These are phyloP conservation scores for Saccharomycopsis sp. DNA, from an alignment of 805 yeast genomes.

Conservation along the genomic window DNA sequence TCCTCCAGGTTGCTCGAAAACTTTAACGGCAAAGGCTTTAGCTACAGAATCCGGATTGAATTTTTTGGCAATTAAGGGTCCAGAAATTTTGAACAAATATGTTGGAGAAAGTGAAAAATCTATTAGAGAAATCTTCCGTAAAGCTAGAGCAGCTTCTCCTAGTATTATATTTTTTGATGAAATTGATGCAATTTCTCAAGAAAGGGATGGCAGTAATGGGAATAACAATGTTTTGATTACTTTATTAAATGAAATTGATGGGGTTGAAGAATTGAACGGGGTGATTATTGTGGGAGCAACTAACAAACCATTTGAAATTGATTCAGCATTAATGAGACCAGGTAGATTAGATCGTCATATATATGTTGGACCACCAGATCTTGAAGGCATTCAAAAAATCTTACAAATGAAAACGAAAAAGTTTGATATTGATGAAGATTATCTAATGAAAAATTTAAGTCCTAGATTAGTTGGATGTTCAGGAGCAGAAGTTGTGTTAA, in stretches of 20 bases:
- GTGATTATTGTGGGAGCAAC: constrained; percentile 96
- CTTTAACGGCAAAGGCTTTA: constrained; percentile 87
- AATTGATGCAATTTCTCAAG: constrained; percentile 83
- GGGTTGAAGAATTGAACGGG: constrained; percentile 89
- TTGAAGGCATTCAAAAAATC: constrained; percentile 69
- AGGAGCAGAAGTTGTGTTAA: constrained; percentile 88
- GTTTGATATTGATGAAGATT: constrained; percentile 47
- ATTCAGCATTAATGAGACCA: constrained; percentile 87
- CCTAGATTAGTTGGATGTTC: constrained; percentile 77
- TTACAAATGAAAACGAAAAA: constrained; percentile 55
- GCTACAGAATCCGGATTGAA: constrained; percentile 94
- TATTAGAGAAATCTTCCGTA: constrained; percentile 84
- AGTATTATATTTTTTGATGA: constrained; percentile 93
- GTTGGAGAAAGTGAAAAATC: constrained; percentile 95
- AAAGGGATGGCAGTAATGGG: constrained; percentile 46
- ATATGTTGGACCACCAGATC: constrained; percentile 88
- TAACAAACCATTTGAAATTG: constrained; percentile 87
- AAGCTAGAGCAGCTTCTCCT: constrained; percentile 93
- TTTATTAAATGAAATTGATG: constrained; percentile 88
- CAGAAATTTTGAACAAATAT: constrained; percentile 88
- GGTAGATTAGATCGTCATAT: constrained; percentile 92
- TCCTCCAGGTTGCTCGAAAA: constrained; percentile 97
- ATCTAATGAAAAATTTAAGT: constrained; percentile 41
- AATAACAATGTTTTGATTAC: constrained; percentile 85
- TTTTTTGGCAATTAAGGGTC: constrained; percentile 93